Evolutionary conservation across 2,329 filamentous ascomycete species (phyloP), one percentile per base, ranked within the genome.

Genomic region (Onygena corvina): DNA sequence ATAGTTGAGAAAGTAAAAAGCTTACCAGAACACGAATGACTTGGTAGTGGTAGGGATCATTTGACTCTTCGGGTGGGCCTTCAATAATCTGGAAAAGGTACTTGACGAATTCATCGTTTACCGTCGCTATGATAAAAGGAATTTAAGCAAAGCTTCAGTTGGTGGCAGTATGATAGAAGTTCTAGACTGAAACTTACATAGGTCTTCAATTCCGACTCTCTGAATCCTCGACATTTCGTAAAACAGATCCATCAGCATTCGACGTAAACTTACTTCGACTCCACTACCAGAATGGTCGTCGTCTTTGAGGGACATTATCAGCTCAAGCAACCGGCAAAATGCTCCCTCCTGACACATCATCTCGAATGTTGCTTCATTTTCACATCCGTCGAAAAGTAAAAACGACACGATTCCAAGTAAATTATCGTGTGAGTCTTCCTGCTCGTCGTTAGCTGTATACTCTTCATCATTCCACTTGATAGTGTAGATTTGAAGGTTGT

Each of bases 151-250:
- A 33, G 16, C 9, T 20, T 27, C 6, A 3, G 18, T 14, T 30
- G 11, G 3, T 29, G 9, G 1, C 25, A 30, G n/a, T 18, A 11
- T 4, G 16, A 14, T 9, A 5, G 29, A 27, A 7, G 23, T 20
- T 12, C 6, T 25, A 25, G 30, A 20, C 14, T 4, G 25, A 3
- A 20, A 67, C 84, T 50, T 78, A 86, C 68, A 77, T 56, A 98
- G 69, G 63, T 98, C 90, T 56, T 86, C 80, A 53, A 76, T 70
- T 49, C 77, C 81, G 52, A 98, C 70, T 54, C 81, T 78, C 66
- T 96, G 88, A 63, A 96, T 87, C 53, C 93, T 79, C 38, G 87
- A 89, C 84, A 95, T 95, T 71, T 96, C 92, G 67, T 94, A 98
- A 62, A 95, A 76, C 50, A 98, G 71, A 66, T 95, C 85, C 59